Evolutionary conservation across 495 filamentous ascomycete genomes (phyloP).

Genomic region (Aspergillus mulundensis): DNA sequence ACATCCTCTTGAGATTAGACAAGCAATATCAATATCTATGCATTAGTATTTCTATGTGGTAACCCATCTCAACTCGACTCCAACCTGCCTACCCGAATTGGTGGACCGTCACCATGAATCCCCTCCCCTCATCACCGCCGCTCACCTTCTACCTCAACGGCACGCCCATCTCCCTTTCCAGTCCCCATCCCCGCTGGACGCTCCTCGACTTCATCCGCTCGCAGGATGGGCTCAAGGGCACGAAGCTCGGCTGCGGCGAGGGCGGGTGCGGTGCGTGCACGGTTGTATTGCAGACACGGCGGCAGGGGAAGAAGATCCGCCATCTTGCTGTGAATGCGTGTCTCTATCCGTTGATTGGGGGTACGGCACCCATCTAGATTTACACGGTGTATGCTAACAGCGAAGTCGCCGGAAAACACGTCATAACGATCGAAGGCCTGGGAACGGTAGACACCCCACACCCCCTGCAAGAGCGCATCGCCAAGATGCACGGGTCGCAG

Average conservation of each 20-base stretch:
- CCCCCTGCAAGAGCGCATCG: constrained; percentile 86
- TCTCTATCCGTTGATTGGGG: constrained; percentile 79
- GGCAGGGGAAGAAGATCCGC: constrained; percentile 54
- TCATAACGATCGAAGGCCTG: constrained; percentile 99
- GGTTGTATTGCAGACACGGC: constrained; percentile 53
- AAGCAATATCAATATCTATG: background rate
- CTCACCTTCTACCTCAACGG: constrained; percentile 32
- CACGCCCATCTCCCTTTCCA: constrained; percentile 19
- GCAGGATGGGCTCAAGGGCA: constrained; percentile 41
- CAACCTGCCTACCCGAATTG: no score
- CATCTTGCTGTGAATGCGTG: constrained; percentile 91
- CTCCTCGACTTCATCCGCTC: constrained; percentile 47
- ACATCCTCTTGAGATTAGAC: background rate
- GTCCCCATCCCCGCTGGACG: constrained; percentile 33
- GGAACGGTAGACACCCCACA: constrained; percentile 82
- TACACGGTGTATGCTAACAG: background rate
- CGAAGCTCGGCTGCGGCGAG: constrained; percentile 78
- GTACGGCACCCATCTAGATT: constrained; percentile 8
- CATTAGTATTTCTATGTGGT: background rate
- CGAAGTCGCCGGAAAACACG: constrained; percentile 86
- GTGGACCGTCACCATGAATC: background rate
- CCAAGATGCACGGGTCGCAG: constrained; percentile 63
- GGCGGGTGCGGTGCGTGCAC: constrained; percentile 97
- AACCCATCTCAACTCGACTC: no score
- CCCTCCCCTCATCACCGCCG: constrained; percentile 12